Evolutionary conservation across 2,329 filamentous ascomycete species (phyloP).

Genomic region (Chaetomiaceae sp.): DNA sequence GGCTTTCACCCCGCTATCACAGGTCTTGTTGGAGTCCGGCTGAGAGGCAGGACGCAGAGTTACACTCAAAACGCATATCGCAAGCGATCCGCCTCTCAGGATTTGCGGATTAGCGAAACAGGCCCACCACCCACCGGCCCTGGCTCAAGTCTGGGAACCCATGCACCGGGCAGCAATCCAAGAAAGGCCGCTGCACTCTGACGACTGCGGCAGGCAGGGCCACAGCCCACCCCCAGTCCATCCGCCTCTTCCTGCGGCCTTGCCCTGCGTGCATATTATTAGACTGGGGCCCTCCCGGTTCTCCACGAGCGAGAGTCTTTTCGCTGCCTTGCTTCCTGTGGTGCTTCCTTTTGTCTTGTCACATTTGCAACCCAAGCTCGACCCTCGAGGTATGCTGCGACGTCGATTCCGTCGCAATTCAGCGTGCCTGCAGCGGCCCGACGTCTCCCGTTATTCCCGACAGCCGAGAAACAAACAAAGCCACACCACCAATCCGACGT

Average conservation of each 20-base stretch:
- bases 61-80: not conserved
- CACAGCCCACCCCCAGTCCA: not conserved
- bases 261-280: constrained; percentile 14
- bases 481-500: constrained; percentile 15
- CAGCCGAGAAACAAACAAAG: constrained; percentile 14
- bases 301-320: not conserved
- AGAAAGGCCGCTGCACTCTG: constrained; percentile 2
- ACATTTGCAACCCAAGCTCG: not conserved
- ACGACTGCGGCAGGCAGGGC: constrained; percentile 4
- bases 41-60: constrained; percentile 6
- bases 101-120: constrained; percentile 15
- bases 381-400: constrained; percentile 8
- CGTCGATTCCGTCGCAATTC: constrained; percentile 1
- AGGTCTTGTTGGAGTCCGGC: not conserved
- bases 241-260: not conserved
- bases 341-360: not conserved
- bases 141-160: constrained; percentile 3
- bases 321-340: not conserved
- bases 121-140: constrained; percentile 9
- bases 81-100: constrained; percentile 19
- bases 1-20: not conserved
- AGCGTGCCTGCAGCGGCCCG: constrained; percentile 17
- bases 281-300: constrained; percentile 9
- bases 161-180: constrained; percentile 11
- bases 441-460: constrained; percentile 17